These are phyloP conservation scores for Paraphaeosphaeria sporulosa DNA, from an alignment of 2,329 filamentous ascomycete species.

Conservation along the genomic window DNA sequence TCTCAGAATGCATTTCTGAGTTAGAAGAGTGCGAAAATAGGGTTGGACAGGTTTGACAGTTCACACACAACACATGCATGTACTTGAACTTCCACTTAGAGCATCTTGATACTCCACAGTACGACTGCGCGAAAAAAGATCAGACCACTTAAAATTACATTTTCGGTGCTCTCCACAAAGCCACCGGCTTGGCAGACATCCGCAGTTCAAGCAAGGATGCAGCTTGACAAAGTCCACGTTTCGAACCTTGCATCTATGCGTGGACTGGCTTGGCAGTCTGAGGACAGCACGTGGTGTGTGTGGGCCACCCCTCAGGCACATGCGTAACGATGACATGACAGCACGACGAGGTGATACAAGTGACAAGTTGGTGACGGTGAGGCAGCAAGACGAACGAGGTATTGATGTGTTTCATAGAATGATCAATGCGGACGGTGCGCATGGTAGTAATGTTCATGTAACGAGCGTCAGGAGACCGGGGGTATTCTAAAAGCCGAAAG, in stretches of 20 bases:
- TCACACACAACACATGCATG: neutral
- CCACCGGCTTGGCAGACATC: neutral
- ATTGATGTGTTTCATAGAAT: neutral
- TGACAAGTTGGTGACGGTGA: neutral
- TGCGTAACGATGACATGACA: constrained; percentile 2
- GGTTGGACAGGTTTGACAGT: neutral
- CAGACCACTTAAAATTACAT: neutral
- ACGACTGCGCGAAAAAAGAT: neutral
- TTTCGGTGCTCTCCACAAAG: neutral
- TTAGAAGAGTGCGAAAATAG: neutral
- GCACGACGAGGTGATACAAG: neutral
- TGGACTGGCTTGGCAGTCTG: neutral
- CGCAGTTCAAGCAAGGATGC: neutral
- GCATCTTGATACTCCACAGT: neutral
- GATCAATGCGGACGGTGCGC: neutral
- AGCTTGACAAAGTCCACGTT: constrained; percentile 3
- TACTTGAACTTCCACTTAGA: neutral
- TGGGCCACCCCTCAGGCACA: neutral
- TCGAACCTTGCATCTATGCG: neutral
- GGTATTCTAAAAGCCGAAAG: constrained; percentile 10
- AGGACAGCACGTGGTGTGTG: constrained; percentile 3
- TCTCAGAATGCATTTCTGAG: too few species aligned
- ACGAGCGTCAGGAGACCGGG: constrained; percentile 10
- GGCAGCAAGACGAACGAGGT: neutral
- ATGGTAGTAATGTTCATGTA: constrained; percentile 2